Evolutionary conservation across 2,329 filamentous ascomycete species (phyloP), one percentile per base, ranked within the genome.

Genomic region (Macrophomina phaseolina): DNA sequence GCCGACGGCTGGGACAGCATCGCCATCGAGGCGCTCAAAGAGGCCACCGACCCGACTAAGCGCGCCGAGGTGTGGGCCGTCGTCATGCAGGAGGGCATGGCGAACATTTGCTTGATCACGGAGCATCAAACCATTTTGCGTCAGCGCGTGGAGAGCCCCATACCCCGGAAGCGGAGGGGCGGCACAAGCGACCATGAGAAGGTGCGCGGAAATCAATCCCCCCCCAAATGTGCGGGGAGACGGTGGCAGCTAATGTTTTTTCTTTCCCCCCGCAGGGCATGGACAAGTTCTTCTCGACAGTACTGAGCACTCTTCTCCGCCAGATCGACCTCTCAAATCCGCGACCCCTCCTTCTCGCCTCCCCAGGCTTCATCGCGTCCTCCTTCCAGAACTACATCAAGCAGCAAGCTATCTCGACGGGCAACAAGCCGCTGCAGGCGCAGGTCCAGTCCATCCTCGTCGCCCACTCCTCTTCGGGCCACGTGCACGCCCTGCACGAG

Each of bases 51-150:
- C 72, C 88, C 91, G 71, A 90, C 92, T 70, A 89, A 90, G 73
- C 89, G 91, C 69, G 93, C 93, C 0, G 91, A 94, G 69, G 86
- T 97, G 18, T 92, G 93, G 65, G 94, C 95, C 0, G 90, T 98
- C 0, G 91, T 98, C 30, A 94, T 99, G 91, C 92, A 97, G 73
- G 94, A 98, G 73, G 91, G 91, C 2, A 79, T 91, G 16, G 91
- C 92, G 67, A 93, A 94, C 77, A 91, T 95, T 70, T 94, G 91
- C 77, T 84, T 94, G 28, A 91, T 95, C 65, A 94, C 91, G 2
- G 89, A 93, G 74, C 89, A 90, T 77, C 90, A 92, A 71, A 94
- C 91, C 3, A 85, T 94, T 34, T 79, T 93, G 66, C 90, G 91
- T 71, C 88, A 91, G 73, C 81, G 85, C 34, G 82, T 95, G 38